Evolutionary conservation across 306 rosid species (phyloP), one percentile per base, ranked within the genome.

Genomic region (Glycine latifolia): DNA sequence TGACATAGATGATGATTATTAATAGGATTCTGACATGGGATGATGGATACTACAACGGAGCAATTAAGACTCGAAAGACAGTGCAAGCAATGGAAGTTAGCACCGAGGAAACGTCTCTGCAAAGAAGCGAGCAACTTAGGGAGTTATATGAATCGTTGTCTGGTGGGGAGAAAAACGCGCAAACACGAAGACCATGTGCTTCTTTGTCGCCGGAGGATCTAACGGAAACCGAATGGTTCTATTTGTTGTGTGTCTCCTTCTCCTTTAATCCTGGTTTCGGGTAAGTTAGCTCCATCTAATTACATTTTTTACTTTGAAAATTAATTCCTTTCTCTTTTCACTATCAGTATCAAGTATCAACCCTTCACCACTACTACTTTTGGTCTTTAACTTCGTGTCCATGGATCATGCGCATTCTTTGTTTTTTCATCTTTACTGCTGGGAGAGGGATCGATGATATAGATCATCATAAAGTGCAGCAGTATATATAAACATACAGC

Each of bases 211-310:
- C 97, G 4, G 97, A 92, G 87, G 97, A 92, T 82, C 82, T 92
- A 54, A 92, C 94, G 0, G 91, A 92, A 63, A 89, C 91, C 1
- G 97, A 92, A 77, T 92, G 97, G 97, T 92, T 90, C 89, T 92
- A 92, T 80, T 74, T 92, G 87, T 77, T 92, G 90, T 92, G 97
- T 59, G 85, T 89, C 84, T 92, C 97, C 0, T 92, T 92, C 88
- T 85, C 94, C 39, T 92, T 90, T 67, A 73, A 86, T 58, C 88
- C 92, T 0, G 97, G 91, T 9, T 47, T 81, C 2, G 97, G 94
- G 97, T 91, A 88, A 86, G 89, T 89, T 44, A 37, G 1, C 31
- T 26, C 31, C 2, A 1, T 26, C 31, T 26, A 26, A 26, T 26
- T 26, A 26, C 31, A 26, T 26, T 26, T 26, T 26, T 26, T 26